These are phyloP conservation scores for Vigna angularis DNA, from an alignment of 306 rosid species.

Conservation along the genomic window DNA sequence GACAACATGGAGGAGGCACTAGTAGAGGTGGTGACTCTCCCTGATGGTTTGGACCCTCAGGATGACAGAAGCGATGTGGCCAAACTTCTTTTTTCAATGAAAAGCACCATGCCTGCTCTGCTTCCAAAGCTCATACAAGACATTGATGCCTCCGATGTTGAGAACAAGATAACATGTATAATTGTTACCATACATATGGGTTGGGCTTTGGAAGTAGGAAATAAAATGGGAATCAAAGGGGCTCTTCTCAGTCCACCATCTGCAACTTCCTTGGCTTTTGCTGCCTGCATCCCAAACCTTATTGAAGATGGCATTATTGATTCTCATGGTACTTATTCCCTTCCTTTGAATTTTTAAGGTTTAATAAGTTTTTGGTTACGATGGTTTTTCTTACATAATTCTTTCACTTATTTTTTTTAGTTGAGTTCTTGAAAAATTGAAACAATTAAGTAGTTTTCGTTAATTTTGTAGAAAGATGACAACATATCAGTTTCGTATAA, in stretches of 20 bases:
- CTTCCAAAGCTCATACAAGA: slow-evolving; percentile 54
- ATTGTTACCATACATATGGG: slow-evolving; percentile 50
- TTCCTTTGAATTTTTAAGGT: neutral
- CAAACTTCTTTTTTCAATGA: neutral
- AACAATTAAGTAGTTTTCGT: too few species aligned
- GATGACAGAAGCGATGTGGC: slow-evolving; percentile 43
- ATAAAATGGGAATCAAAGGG: slow-evolving; percentile 45
- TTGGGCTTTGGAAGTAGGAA: slow-evolving; percentile 60
- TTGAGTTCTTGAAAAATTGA: too few species aligned
- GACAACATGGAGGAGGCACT: neutral
- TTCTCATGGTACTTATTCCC: slow-evolving; percentile 21
- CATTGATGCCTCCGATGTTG: slow-evolving; percentile 26
- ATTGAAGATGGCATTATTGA: slow-evolving; percentile 53
- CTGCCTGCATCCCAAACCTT: slow-evolving; percentile 43
- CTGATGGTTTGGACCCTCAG: slow-evolving; percentile 54
- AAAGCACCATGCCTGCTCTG: slow-evolving; percentile 45
- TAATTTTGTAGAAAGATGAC: too few species aligned
- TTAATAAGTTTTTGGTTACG: too few species aligned
- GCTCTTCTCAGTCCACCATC: slow-evolving; percentile 56
- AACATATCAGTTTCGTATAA: too few species aligned
- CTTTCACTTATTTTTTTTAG: too few species aligned
- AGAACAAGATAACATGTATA: slow-evolving; percentile 47
- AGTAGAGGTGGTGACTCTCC: slow-evolving; percentile 46
- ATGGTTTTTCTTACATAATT: too few species aligned
- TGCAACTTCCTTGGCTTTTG: slow-evolving; percentile 45